Conservation (phyloP, 2,329 filamentous ascomycete species). For the Paraphaeosphaeria sporulosa region DNA sequence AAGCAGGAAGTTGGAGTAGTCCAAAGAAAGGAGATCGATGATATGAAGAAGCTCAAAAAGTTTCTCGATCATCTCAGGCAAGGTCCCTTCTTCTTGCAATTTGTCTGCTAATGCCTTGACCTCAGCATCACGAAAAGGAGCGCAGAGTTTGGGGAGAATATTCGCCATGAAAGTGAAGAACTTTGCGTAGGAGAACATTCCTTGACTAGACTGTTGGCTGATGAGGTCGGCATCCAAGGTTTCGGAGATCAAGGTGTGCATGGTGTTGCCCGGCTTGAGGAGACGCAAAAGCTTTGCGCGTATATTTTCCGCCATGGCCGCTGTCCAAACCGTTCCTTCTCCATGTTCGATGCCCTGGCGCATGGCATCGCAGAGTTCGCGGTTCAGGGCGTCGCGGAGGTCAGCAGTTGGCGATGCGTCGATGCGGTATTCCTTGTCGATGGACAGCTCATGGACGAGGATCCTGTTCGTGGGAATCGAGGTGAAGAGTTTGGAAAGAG, state of each 20-base stretch:
- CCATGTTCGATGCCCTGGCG: conserved; percentile 68
- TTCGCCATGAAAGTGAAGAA: conserved; percentile 80
- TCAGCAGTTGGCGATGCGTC: conserved; percentile 64
- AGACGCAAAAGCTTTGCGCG: conserved; percentile 75
- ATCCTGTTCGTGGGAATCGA: conserved; percentile 75
- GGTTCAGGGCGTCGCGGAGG: conserved; percentile 66
- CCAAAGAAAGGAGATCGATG: conserved; percentile 78
- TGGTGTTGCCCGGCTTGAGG: conserved; percentile 73
- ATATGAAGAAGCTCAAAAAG: conserved; percentile 78
- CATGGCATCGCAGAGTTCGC: conserved; percentile 68
- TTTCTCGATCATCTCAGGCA: conserved; percentile 74
- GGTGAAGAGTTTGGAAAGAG: conserved; percentile 63
- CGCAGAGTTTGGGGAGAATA: conserved; percentile 80
- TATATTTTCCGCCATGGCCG: conserved; percentile 74
- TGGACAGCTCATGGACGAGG: conserved; percentile 79
- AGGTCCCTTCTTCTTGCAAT: conserved; percentile 55
- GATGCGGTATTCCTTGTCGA: conserved; percentile 80
- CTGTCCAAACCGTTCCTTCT: conserved; percentile 71
- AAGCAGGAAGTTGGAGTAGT: conserved; percentile 83
- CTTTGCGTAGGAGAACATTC: conserved; percentile 80
- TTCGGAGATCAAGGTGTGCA: conserved; percentile 78
- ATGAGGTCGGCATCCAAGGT: conserved; percentile 77
- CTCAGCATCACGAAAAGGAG: conserved; percentile 79
- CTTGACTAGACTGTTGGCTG: conserved; percentile 71
- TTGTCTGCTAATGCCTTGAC: conserved; percentile 73